Evolutionary conservation across 202 grass and related monocot genomes (phyloP), one percentile per base, ranked within the genome.

Genomic region (Musa balbisiana): DNA sequence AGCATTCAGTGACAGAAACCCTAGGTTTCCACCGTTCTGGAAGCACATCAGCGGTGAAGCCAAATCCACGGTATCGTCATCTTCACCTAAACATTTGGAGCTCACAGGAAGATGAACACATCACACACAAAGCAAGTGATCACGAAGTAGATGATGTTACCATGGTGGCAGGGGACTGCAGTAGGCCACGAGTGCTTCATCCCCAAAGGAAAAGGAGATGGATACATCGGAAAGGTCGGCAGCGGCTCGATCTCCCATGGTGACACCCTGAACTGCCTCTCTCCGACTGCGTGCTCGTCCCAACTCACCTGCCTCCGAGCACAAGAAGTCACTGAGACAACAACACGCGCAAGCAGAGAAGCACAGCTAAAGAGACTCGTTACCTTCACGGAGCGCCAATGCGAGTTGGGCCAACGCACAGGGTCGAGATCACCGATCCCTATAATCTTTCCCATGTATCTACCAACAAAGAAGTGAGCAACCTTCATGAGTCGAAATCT

Each of bases 301-400:
- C 56, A 60, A 19, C 56, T 60, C 8, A 60, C 56, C 56, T 60
- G 56, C 56, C 17, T 19, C 17, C 11, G 3, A n/a, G 13, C 53
- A 75, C 2, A 8, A 21, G 16, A 49, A 5, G 33, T 1, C 33
- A 6, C 3, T 43, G 33, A 43, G 33, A 43, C 33, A 6, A 43
- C 4, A 43, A 6, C 33, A 43, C 33, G 5, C 33, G 33, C 4
- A 5, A 0, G 4, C 33, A 43, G 2, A 27, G 27, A 0, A 27
- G 27, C 33, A 43, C 33, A 43, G 33, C 5, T 6, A 43, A 43
- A 8, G 33, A 43, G 33, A 43, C 33, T 0, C 33, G 33, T 43
- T 56, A 69, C 76, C 76, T 78, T 78, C 23, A 78, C 76, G 20
- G 76, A 78, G 25, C 76, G n/a, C 76, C 76, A 78, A 19, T 78